phyloP scores from a whole-genome alignment of 75 land plant genomes.

The Adiantum capillusveneris region DNA sequence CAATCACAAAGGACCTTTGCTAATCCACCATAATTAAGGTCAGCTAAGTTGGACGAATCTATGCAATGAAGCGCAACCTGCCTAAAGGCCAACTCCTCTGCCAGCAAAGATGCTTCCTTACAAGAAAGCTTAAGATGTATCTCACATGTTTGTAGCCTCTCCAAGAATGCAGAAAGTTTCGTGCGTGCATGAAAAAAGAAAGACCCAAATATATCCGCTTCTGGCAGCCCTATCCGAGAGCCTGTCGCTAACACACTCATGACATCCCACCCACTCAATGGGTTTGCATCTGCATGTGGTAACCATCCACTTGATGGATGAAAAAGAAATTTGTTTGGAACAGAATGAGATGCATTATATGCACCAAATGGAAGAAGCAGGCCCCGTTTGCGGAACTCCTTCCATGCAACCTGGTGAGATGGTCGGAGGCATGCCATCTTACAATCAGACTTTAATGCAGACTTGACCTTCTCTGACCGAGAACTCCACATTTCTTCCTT shows the following conservation, averaged over 20 bases:
- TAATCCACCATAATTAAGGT: conserved; percentile 1
- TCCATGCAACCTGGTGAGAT: neutral
- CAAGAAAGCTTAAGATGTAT: conserved; percentile 1
- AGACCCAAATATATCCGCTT: neutral
- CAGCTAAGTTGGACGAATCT: conserved; percentile 8
- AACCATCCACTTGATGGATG: conserved; percentile 5
- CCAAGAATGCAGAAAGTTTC: neutral
- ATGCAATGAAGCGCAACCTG: neutral
- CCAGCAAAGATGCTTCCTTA: neutral
- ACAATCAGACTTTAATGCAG: neutral
- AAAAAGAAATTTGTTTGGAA: conserved; percentile 2
- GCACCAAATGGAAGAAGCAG: conserved; percentile 6
- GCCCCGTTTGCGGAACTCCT: conserved; percentile 1
- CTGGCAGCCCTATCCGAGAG: neutral
- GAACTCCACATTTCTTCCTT: neutral
- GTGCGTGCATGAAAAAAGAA: conserved; percentile 1
- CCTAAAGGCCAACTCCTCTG: neutral
- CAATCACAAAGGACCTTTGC: conserved; percentile 1
- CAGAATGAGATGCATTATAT: neutral
- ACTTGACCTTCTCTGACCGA: neutral
- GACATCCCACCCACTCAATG: conserved; percentile 1
- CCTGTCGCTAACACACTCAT: neutral
- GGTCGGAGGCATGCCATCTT: conserved; percentile 4
- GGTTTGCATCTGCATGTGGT: neutral
- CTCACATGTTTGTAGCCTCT: neutral